A percentile compares a stretch with the other conserved stretches of the same genome.
phyloP scores from a whole-genome alignment of 2,329 filamentous ascomycete genomes.

The Cladosporium sphaerospermum region DNA sequence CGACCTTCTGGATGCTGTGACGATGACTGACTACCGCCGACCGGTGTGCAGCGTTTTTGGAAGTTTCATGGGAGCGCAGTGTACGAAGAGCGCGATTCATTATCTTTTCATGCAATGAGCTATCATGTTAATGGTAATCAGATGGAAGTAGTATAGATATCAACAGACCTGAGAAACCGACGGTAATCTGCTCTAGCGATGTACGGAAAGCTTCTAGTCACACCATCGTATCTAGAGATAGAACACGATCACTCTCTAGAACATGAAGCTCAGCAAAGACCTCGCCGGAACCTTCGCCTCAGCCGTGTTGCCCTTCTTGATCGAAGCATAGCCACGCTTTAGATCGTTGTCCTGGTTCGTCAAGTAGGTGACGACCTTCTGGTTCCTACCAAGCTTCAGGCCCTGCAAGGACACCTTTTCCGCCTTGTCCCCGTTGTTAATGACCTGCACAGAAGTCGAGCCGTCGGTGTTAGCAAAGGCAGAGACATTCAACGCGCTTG shows the following conservation, averaged over 20 bases:
- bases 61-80: too few species aligned
- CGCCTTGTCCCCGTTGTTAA: slow-evolving; percentile 26
- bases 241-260: background rate
- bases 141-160: too few species aligned
- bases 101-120: too few species aligned
- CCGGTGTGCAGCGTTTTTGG: too few species aligned
- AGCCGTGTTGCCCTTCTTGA: slow-evolving; percentile 2
- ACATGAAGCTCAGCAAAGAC: slow-evolving; percentile 4
- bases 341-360: slow-evolving; percentile 17
- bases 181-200: too few species aligned
- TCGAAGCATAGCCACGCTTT: slow-evolving; percentile 11
- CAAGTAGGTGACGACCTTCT: slow-evolving; percentile 13
- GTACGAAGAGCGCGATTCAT: too few species aligned
- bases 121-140: too few species aligned
- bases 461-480: slow-evolving; percentile 32
- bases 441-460: slow-evolving; percentile 31
- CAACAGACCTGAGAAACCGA: too few species aligned
- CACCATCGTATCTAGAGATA: too few species aligned
- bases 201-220: too few species aligned
- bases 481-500: slow-evolving; percentile 23
- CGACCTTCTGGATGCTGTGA: background rate
- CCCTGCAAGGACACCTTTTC: slow-evolving; percentile 17
- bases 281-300: slow-evolving; percentile 9
- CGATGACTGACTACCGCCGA: too few species aligned
- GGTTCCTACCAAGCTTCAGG: background rate